These are phyloP conservation scores for Aspergillus neotritici DNA, from an alignment of 2,329 filamentous ascomycete species.

Conservation along the genomic window DNA sequence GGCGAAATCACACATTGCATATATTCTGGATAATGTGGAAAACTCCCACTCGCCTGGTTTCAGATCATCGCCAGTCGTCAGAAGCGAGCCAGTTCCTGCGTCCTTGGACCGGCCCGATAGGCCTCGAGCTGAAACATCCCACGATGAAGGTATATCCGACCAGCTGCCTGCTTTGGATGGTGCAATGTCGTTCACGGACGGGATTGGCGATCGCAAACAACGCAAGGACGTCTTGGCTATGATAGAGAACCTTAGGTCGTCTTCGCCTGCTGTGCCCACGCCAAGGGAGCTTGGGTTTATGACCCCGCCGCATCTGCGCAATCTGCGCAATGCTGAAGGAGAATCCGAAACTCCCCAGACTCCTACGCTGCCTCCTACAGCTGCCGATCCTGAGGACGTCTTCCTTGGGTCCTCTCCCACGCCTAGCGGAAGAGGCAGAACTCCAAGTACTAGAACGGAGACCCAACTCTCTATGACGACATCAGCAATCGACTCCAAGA, in stretches of 20 bases:
- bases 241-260: constrained; percentile 62
- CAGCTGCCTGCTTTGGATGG: constrained; percentile 66
- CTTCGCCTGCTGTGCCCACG: constrained; percentile 26
- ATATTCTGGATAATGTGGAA: constrained; percentile 13
- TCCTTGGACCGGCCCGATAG: constrained; percentile 26
- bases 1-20: constrained; percentile 12
- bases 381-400: constrained; percentile 38
- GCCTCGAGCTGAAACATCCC: constrained; percentile 37
- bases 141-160: constrained; percentile 53
- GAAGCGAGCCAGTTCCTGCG: constrained; percentile 11
- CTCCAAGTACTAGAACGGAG: constrained; percentile 23
- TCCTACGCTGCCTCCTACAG: constrained; percentile 36
- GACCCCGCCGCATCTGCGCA: constrained; percentile 26
- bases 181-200: constrained; percentile 46
- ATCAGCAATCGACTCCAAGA: constrained; percentile 15
- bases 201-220: constrained; percentile 64
- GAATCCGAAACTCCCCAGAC: constrained; percentile 33
- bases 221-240: constrained; percentile 56
- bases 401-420: constrained; percentile 51
- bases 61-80: constrained; percentile 27
- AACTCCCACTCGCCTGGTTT: constrained; percentile 11
- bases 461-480: constrained; percentile 32
- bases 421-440: constrained; percentile 37
- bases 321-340: constrained; percentile 20
- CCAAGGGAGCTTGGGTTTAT: constrained; percentile 22